Evolutionary conservation across 225 moss, liverwort and hornwort species (phyloP), one percentile per base, ranked within the genome.

Genomic region (Marchantia polymorpha): DNA sequence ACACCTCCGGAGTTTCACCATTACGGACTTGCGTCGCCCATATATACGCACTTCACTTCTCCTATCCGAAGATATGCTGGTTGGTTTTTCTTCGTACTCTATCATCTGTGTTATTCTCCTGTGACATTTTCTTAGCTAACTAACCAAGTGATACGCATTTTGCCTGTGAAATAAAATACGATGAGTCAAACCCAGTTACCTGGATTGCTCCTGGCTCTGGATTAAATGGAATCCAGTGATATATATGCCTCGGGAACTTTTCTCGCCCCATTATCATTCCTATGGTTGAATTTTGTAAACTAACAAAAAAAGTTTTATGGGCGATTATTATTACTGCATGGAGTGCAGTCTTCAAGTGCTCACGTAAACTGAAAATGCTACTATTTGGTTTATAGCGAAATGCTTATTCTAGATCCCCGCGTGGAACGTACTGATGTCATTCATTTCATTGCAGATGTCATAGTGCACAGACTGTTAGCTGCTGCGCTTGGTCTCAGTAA

Each of bases 1-100:
- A 89, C 93, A 64, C 91, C 83, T 76, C 95, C 95, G 59, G 99
- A 99, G 78, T 99, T 83, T 82, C 93, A 92, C 72, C 99, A 99
- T 85, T 99, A 95, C 76, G 99, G 99, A 84, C 86, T 99, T 79
- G 91, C 99, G 71, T 90, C 99, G 72, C 99, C 95, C 39, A 86
- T 99, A 0, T 99, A 99, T 72, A 99, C 99, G 15, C 99, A 99
- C 85, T 99, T 99, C 81, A 99, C 99, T 54, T 99, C 99, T 72
- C 99, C 99, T 29, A 99, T 99, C 84, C 89, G 99, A 80, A 91
- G 99, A 93, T 99, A 95, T 89, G 99, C 99, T 90, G 96, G 96
- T 96, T 78, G 22, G 71, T 76, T 10, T 49, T 29, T 16, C 53
- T 31, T 0, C 22, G 23, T 20, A n/a, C 11, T 23, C 17, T 3